Conservation (phyloP, 2,329 filamentous ascomycete genomes). For the Graphilbum fragrans region DNA sequence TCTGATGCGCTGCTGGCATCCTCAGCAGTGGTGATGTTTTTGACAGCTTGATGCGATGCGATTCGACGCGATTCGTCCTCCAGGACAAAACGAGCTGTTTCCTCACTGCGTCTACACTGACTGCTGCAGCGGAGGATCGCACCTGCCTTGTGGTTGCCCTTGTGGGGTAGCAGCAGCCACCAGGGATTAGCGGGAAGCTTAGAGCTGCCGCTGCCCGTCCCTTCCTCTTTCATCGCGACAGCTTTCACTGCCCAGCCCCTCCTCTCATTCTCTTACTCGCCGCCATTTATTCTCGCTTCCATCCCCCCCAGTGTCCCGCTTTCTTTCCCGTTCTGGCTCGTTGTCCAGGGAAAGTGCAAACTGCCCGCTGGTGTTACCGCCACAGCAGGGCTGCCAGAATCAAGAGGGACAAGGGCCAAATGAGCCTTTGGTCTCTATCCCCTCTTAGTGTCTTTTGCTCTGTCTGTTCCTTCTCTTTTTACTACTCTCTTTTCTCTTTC, state of each 20-base stretch:
- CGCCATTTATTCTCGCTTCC: background rate
- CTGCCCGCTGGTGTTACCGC: too few relatives aligned
- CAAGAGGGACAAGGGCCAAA: background rate
- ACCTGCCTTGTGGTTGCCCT: too few relatives aligned
- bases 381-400: background rate
- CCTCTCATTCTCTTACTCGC: background rate
- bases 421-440: background rate
- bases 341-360: too few relatives aligned
- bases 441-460: background rate
- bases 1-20: too few relatives aligned
- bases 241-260: background rate
- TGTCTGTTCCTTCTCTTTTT: background rate
- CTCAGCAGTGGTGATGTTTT: too few relatives aligned
- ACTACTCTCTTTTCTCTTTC: background rate
- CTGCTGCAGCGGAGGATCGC: too few relatives aligned
- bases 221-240: background rate
- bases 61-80: too few relatives aligned
- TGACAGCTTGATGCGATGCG: too few relatives aligned
- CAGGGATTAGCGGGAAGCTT: background rate
- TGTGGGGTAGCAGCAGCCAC: background rate
- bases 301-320: background rate
- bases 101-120: too few relatives aligned
- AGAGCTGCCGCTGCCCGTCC: background rate
- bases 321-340: too few relatives aligned
- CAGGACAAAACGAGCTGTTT: too few relatives aligned